Conservation (phyloP, 1,284 basidiomycete genomes). For the Cerrena zonata region DNA sequence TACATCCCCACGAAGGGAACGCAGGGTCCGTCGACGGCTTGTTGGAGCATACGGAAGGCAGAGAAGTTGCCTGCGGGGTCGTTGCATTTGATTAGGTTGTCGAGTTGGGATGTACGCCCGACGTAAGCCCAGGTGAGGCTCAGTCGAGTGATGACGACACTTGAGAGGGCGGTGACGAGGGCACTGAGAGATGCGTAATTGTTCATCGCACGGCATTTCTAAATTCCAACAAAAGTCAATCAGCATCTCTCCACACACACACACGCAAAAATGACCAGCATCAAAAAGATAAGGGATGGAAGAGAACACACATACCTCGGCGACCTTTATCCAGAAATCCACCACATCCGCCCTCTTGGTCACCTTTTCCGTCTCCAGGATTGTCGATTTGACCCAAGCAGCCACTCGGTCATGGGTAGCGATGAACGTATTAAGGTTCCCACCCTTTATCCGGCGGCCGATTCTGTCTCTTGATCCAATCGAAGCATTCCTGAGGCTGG, state of each 20-base stretch:
- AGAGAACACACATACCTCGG: slow-evolving; percentile 48
- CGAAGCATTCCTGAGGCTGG: slow-evolving; percentile 55
- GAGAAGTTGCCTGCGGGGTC: slow-evolving; percentile 55
- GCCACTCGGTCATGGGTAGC: slow-evolving; percentile 56
- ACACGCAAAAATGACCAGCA: slow-evolving; percentile 1
- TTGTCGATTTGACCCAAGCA: slow-evolving; percentile 60
- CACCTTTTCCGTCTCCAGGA: slow-evolving; percentile 46
- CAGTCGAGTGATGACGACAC: slow-evolving; percentile 50
- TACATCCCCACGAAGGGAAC: slow-evolving; percentile 63
- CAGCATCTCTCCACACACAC: no score
- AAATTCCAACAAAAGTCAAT: not conserved
- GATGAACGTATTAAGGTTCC: slow-evolving; percentile 50
- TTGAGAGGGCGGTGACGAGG: slow-evolving; percentile 58
- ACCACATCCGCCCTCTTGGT: slow-evolving; percentile 53
- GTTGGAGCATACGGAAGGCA: slow-evolving; percentile 49
- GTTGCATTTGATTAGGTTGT: slow-evolving; percentile 47
- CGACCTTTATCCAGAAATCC: slow-evolving; percentile 71
- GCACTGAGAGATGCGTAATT: slow-evolving; percentile 68
- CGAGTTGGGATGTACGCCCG: slow-evolving; percentile 43
- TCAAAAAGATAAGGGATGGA: not conserved
- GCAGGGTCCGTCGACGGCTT: slow-evolving; percentile 51
- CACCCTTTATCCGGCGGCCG: slow-evolving; percentile 18
- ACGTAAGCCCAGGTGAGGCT: slow-evolving; percentile 68
- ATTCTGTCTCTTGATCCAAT: slow-evolving; percentile 42
- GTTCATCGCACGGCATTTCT: slow-evolving; percentile 63